Percentiles rank a stretch among this genome's conserved stretches.
These are phyloP conservation scores for Arthroderma sp. DNA, from an alignment of 2,329 filamentous ascomycete genomes.

Conservation along the genomic window DNA sequence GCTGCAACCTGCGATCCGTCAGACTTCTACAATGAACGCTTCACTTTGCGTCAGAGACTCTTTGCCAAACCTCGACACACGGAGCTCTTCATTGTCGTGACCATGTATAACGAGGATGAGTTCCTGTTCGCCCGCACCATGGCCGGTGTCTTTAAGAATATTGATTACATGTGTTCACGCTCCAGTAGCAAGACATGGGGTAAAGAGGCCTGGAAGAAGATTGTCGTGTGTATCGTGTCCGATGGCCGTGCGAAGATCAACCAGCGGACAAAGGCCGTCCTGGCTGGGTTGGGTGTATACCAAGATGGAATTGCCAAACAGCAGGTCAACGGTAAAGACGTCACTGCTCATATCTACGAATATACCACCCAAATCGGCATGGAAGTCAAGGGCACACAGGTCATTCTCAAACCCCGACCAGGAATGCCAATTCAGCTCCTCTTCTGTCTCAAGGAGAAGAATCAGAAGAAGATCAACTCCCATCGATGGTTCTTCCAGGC, in stretches of 20 bases:
- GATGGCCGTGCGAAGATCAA: constrained; percentile 98
- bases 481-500: constrained; percentile 99
- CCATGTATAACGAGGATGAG: constrained; percentile 99
- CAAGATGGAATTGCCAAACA: constrained; percentile 98
- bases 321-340: constrained; percentile 90
- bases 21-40: constrained; percentile 77
- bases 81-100: constrained; percentile 90
- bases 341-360: constrained; percentile 95
- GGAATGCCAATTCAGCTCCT: constrained; percentile 88
- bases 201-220: constrained; percentile 98
- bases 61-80: constrained; percentile 89
- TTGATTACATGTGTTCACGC: constrained; percentile 93
- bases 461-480: constrained; percentile 99
- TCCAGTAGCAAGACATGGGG: constrained; percentile 96
- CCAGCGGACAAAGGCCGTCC: constrained; percentile 70
- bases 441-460: constrained; percentile 98
- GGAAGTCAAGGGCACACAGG: constrained; percentile 79
- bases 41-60: constrained; percentile 79
- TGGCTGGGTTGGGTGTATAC: constrained; percentile 90
- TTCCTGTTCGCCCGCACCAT: constrained; percentile 90
- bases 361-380: constrained; percentile 52
- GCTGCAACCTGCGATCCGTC: constrained; percentile 88
- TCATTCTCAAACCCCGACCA: constrained; percentile 67
- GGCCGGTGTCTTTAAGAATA: constrained; percentile 96
- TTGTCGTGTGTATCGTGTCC: constrained; percentile 93